Evolutionary conservation across 2,329 filamentous ascomycete genomes (phyloP), one percentile per base, ranked within the genome.

Genomic region (Diplocarpon mali): DNA sequence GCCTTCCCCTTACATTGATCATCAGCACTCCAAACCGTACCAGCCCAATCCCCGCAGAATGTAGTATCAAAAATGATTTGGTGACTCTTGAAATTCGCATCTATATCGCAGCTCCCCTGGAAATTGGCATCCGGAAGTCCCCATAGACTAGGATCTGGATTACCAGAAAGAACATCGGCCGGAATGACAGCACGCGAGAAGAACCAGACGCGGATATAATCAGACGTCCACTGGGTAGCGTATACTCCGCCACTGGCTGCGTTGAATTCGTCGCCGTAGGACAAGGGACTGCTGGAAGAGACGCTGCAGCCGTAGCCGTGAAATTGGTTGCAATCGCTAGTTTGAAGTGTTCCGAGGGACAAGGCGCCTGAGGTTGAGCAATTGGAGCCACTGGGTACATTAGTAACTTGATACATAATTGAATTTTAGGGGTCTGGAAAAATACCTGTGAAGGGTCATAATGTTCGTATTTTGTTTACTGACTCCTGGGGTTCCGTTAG

Each of bases 181-280:
- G 87, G 85, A 34, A 88, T 74, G 7, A 63, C 58, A 28, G 63
- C 64, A 14, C 82, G 76, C 1, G 78, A 67, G 63, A 89, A 93
- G 66, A 83, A 83, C 77, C 80, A 93, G 51, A 92, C 69, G 42
- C 71, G 76, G 61, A 93, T 84, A 49, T 71, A 71, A 1, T 72
- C 61, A 20, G 72, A 70, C 1, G 81, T 86, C 83, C 87, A 90
- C 57, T 81, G 69, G 46, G 80, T 73, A 5, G 78, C 80, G 55
- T 83, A 85, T 3, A 85, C 71, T 1, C 70, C 68, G 38, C 76
- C 70, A 1, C 79, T 79, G 48, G 55, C 65, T 47, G 49, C 63
- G 57, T 39, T 58, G 70, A 74, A 44, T 70, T 69, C n/a, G 2
- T 35, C 39, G 11, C 46, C 46, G n/a, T 48, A 48, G 9, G 28